Percentiles rank a stretch among this genome's conserved stretches.
Evolutionary conservation across 768 basidiomycete species (phyloP).

Genomic region (Pleurotus sapidus): DNA sequence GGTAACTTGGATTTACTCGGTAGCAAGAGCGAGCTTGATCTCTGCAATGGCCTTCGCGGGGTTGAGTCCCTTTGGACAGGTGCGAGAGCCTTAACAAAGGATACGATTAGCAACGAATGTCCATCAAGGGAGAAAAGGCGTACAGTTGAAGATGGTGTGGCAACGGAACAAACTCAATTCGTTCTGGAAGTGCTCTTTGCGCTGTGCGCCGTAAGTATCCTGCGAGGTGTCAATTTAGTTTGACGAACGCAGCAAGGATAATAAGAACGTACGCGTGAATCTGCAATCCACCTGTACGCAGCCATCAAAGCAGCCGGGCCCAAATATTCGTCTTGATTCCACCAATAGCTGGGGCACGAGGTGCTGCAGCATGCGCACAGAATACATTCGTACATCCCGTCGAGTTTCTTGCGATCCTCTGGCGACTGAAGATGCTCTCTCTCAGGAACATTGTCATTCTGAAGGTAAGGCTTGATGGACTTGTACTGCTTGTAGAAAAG

Average conservation of each 20-base stretch:
- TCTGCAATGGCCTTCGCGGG: conserved; percentile 89
- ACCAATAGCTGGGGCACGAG: conserved; percentile 98
- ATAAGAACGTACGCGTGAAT: conserved; percentile 69
- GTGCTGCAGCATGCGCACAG: conserved; percentile 98
- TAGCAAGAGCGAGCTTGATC: conserved; percentile 88
- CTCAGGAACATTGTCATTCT: conserved; percentile 87
- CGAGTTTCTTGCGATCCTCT: conserved; percentile 93
- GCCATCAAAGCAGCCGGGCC: conserved; percentile 97
- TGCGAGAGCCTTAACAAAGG: conserved; percentile 64
- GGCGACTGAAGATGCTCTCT: conserved; percentile 84
- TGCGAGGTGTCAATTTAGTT: conserved; percentile 23
- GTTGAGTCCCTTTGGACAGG: conserved; percentile 97
- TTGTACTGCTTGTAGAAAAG: conserved; percentile 99
- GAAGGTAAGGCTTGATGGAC: conserved; percentile 94
- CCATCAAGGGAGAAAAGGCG: conserved; percentile 13
- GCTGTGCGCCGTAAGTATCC: conserved; percentile 75
- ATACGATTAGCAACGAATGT: background rate
- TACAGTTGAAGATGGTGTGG: conserved; percentile 98
- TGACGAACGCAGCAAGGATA: no score
- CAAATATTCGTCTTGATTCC: conserved; percentile 99
- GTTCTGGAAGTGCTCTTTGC: conserved; percentile 93
- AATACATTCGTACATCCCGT: conserved; percentile 97
- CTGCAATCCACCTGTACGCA: conserved; percentile 97
- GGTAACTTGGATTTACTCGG: conserved; percentile 42
- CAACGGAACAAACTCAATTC: conserved; percentile 95